Conservation (phyloP, 176 grass and related monocot species). For the Oryza officinalis region DNA sequence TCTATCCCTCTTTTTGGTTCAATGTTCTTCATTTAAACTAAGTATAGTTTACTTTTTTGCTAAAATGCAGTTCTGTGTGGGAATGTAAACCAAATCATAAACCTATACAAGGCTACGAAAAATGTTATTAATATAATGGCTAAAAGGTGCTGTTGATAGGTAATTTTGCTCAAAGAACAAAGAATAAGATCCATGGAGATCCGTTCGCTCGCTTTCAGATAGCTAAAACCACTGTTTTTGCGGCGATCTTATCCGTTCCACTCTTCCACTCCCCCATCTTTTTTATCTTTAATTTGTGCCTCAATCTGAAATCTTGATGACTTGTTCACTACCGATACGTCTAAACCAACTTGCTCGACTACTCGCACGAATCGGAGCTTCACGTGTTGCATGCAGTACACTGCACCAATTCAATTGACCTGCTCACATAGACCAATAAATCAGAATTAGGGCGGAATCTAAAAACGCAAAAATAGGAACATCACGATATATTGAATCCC, state of each 20-base stretch:
- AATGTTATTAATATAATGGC: no score
- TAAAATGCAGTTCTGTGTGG: no score
- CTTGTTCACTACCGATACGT: not conserved
- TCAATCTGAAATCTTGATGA: not conserved
- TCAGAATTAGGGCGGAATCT: no score
- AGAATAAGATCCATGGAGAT: not conserved
- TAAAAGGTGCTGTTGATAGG: no score
- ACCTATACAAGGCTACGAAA: no score
- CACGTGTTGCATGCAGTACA: not conserved
- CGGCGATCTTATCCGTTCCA: slow-evolving; percentile 8
- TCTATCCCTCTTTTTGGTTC: not conserved
- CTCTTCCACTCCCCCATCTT: not conserved
- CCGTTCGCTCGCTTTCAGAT: not conserved
- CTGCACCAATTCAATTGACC: no score
- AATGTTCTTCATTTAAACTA: not conserved
- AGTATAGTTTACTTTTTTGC: not conserved
- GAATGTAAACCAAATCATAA: no score
- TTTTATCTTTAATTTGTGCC: no score
- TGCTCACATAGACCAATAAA: no score
- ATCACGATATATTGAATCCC: no score
- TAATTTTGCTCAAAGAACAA: no score
- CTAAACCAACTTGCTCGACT: not conserved
- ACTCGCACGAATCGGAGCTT: not conserved
- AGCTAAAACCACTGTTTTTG: not conserved
- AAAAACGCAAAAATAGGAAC: no score